Conservation (phyloP, 169 alveolate species). For the Miamiensis avidus region DNA sequence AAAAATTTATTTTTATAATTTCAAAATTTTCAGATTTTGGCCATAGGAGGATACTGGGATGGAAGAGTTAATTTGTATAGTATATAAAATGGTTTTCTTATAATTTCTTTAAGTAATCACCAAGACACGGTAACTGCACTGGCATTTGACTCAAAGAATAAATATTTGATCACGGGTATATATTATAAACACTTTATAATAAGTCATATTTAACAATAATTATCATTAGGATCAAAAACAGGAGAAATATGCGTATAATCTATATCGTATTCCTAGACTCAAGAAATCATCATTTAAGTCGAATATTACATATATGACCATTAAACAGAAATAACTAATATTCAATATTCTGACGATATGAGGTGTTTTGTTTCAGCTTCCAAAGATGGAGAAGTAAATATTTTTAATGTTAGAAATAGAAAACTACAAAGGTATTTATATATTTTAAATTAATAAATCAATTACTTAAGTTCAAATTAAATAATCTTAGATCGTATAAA, state of each 20-base stretch:
- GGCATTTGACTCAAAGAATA: conserved; percentile 22
- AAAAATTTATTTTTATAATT: conserved; percentile 1
- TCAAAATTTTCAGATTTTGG: conserved; percentile 5
- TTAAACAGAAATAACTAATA: neutral
- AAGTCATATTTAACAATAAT: conserved; percentile 1
- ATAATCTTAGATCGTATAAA: no score
- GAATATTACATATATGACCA: neutral
- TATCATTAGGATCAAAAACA: conserved; percentile 27
- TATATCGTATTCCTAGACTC: neutral
- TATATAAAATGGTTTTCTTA: conserved; percentile 5
- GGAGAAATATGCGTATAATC: neutral
- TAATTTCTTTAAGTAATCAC: conserved; percentile 16
- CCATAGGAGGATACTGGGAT: conserved; percentile 43
- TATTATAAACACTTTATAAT: neutral
- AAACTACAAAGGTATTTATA: conserved; percentile 5
- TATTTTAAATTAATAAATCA: neutral
- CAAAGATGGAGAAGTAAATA: conserved; percentile 30
- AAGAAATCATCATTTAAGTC: neutral
- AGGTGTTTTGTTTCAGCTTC: conserved; percentile 20
- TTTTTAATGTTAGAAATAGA: conserved; percentile 27
- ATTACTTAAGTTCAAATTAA: no score
- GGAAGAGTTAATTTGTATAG: conserved; percentile 33
- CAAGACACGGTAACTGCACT: conserved; percentile 32
- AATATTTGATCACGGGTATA: conserved; percentile 35
- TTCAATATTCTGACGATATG: conserved; percentile 23